Conservation (phyloP, 768 basidiomycete species). For the Ramaria sp. region DNA sequence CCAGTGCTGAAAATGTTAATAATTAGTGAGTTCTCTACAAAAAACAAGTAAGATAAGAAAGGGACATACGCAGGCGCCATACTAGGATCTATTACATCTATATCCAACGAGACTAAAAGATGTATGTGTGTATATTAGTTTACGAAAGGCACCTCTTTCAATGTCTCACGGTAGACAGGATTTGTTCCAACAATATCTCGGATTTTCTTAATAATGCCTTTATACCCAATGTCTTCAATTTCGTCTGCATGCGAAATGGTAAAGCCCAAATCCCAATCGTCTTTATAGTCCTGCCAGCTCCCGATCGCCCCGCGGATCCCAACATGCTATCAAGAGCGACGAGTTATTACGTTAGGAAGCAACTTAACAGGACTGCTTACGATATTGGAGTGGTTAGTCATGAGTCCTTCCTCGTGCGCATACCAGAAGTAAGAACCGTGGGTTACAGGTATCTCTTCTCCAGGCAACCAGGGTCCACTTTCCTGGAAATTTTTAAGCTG, state of each 20-base stretch:
- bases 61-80: slow-evolving; percentile 15
- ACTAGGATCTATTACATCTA: slow-evolving; percentile 18
- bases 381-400: slow-evolving; percentile 22
- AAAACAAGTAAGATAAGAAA: background rate
- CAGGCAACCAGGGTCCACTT: slow-evolving; percentile 20
- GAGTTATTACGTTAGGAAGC: background rate
- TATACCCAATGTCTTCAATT: slow-evolving; percentile 22
- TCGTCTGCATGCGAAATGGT: slow-evolving; percentile 15
- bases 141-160: slow-evolving; percentile 70
- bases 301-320: slow-evolving; percentile 20
- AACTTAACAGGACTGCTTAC: slow-evolving; percentile 6
- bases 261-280: slow-evolving; percentile 22
- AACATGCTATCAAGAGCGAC: slow-evolving; percentile 16
- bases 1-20: slow-evolving; percentile 33
- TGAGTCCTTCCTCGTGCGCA: slow-evolving; percentile 22
- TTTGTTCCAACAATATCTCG: slow-evolving; percentile 22
- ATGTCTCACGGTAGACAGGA: slow-evolving; percentile 21
- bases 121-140: background rate
- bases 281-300: slow-evolving; percentile 20
- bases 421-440: slow-evolving; percentile 26
- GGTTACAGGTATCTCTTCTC: slow-evolving; percentile 19
- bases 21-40: too few species aligned
- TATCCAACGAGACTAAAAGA: slow-evolving; percentile 15
- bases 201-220: slow-evolving; percentile 23
- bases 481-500: background rate